These are phyloP conservation scores for Penicillium flavigenum DNA, from an alignment of 495 filamentous ascomycete species.

Conservation along the genomic window DNA sequence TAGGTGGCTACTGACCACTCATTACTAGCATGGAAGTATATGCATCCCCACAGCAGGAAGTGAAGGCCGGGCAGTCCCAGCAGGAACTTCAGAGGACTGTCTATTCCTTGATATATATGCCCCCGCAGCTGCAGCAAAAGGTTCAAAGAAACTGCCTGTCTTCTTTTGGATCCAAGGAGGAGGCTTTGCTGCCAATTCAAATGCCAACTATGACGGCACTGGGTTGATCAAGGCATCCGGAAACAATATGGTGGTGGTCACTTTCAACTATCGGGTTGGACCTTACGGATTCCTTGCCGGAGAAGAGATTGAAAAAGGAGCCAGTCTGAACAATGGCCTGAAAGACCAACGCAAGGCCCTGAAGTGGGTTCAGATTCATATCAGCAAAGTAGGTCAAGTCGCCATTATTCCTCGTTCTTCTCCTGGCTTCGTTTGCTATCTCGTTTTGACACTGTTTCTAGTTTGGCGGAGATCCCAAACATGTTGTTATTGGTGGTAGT, in stretches of 20 bases:
- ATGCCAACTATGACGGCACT: constrained; percentile 65
- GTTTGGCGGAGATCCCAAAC: constrained; percentile 72
- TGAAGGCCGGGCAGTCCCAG: constrained; percentile 29
- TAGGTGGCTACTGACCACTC: constrained; percentile 2
- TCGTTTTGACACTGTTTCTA: constrained; percentile 22
- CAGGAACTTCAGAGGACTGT: constrained; percentile 64
- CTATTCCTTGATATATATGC: constrained; percentile 74
- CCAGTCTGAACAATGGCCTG: constrained; percentile 67
- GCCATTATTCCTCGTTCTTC: neutral
- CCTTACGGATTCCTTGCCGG: constrained; percentile 72
- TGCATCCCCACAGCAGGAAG: constrained; percentile 50
- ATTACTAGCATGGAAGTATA: constrained; percentile 43
- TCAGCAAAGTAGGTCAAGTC: constrained; percentile 44
- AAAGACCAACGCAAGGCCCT: constrained; percentile 67
- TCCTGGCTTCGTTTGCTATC: neutral
- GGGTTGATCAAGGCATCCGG: constrained; percentile 59
- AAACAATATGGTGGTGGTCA: constrained; percentile 64
- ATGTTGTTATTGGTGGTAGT: constrained; percentile 70
- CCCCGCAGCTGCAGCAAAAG: constrained; percentile 50
- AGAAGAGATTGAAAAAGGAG: constrained; percentile 52
- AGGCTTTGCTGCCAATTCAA: constrained; percentile 63
- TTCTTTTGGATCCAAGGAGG: constrained; percentile 79
- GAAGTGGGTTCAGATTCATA: constrained; percentile 67
- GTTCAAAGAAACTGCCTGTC: constrained; percentile 55
- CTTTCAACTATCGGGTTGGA: constrained; percentile 78